Evolutionary conservation across 305 asterid species (phyloP), one percentile per base, ranked within the genome.

Genomic region (Fraxinus ornus): DNA sequence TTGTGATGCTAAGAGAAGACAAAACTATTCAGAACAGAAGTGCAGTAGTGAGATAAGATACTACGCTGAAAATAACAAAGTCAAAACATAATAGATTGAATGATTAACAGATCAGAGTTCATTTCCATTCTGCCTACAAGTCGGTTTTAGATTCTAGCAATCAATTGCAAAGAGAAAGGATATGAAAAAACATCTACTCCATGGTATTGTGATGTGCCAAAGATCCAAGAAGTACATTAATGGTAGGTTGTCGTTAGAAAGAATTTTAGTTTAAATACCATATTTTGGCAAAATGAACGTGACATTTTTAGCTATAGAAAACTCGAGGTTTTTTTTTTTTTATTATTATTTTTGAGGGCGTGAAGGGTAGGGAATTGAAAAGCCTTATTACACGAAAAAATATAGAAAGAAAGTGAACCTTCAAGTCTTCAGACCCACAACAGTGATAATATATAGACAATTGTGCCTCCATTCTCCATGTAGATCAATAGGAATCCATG

Each of bases 251-350:
- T 19, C 10, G 12, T 81, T 62, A 10, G 7, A 60, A 15, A 52
- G 52, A 57, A 8, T 76, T 77, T 76, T 81, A 73, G 75, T 37
- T 55, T 72, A 70, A 73, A 55, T 21, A 52, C 37, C 39, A 60
- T 2, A 84, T 37, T 76, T 70, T 41, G 4, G 47, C 24, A 80
- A 78, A 74, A 32, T 21, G 21, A 44, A 36, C 36, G 19, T 22
- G 30, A 49, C 55, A 71, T 32, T 36, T 60, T 70, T 17, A 26
- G 37, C 79, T 78, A 37, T 33, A 41, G 71, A 21, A 76, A 72
- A 49, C 76, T 72, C n/a, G 17, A 22, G 32, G 22, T 21, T 8
- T 62, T 22, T 8, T 60, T 19, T 17, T 19, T 17, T 6, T 19
- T 55, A 9, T 39, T 39, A 7, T 17, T 52, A 6, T 21, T 60